Evolutionary conservation across 2,329 filamentous ascomycete species (phyloP).

Genomic region (Berkeleyomyces basicola): DNA sequence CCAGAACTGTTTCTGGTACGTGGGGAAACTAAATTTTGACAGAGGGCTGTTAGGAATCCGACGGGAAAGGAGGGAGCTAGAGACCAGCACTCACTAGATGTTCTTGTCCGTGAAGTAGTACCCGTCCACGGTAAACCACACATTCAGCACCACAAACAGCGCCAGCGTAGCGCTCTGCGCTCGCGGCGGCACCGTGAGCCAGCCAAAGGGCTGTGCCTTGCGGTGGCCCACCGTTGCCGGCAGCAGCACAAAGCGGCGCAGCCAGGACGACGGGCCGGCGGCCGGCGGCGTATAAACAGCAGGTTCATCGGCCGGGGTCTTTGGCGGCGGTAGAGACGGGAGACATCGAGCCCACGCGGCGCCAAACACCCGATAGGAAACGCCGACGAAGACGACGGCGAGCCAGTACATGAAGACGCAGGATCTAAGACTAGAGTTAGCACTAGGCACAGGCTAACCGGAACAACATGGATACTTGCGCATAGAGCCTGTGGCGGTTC

Average conservation of each 20-base stretch:
- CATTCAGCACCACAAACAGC: conserved; percentile 24
- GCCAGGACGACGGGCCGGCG: conserved; percentile 17
- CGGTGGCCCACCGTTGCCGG: conserved; percentile 29
- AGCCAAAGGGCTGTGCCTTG: conserved; percentile 28
- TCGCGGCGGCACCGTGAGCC: conserved; percentile 28
- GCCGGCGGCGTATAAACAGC: background rate
- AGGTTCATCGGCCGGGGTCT: background rate
- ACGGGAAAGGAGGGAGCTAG: background rate
- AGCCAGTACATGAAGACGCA: conserved; percentile 23
- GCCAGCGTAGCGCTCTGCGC: conserved; percentile 27
- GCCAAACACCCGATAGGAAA: conserved; percentile 19
- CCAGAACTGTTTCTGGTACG: conserved; percentile 22
- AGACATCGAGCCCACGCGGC: background rate
- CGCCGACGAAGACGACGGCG: conserved; percentile 23
- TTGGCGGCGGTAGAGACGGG: background rate
- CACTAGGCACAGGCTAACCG: background rate
- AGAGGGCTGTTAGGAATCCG: background rate
- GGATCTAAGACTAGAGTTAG: conserved; percentile 1
- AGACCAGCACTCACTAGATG: conserved; percentile 22
- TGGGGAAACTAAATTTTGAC: conserved; percentile 20
- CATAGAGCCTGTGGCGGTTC: background rate
- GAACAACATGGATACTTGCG: background rate
- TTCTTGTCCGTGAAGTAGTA: conserved; percentile 25
- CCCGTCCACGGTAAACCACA: conserved; percentile 22
- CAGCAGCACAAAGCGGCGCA: conserved; percentile 21